Evolutionary conservation across 2,329 filamentous ascomycete species (phyloP).

Genomic region (Raffaelea albimanens): DNA sequence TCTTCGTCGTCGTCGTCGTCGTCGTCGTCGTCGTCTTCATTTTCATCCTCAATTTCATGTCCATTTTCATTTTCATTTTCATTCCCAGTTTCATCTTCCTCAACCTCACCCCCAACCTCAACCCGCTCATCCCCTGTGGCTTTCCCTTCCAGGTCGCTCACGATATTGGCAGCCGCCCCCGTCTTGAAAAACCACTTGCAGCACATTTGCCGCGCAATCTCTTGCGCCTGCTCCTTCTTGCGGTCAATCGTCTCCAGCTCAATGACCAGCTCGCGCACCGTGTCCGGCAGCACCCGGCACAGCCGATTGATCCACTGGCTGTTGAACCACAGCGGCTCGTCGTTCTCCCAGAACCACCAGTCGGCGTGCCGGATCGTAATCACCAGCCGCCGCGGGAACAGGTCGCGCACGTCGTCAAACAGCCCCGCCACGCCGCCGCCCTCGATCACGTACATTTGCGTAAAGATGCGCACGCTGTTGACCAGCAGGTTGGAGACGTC

Average conservation of each 20-base stretch:
- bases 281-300: conserved; percentile 17
- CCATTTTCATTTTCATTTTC: too few species aligned
- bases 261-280: conserved; percentile 28
- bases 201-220: conserved; percentile 28
- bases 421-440: conserved; percentile 17
- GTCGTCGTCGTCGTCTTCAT: background rate
- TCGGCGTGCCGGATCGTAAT: conserved; percentile 40
- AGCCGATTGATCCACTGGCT: conserved; percentile 25
- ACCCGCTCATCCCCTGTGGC: too few species aligned
- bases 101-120: too few species aligned
- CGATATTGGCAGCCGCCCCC: too few species aligned
- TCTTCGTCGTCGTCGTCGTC: background rate
- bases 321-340: conserved; percentile 25
- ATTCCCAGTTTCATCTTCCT: too few species aligned
- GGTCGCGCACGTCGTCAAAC: conserved; percentile 9
- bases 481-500: conserved; percentile 18
- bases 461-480: conserved; percentile 27
- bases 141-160: too few species aligned
- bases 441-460: conserved; percentile 29
- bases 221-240: conserved; percentile 33
- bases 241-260: conserved; percentile 38
- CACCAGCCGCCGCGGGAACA: conserved; percentile 26
- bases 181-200: conserved; percentile 23
- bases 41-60: too few species aligned
- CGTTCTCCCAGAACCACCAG: conserved; percentile 35